Base-by-base conservation (phyloP, 169 alveolate species). In the Babesia bigemina region DNA sequence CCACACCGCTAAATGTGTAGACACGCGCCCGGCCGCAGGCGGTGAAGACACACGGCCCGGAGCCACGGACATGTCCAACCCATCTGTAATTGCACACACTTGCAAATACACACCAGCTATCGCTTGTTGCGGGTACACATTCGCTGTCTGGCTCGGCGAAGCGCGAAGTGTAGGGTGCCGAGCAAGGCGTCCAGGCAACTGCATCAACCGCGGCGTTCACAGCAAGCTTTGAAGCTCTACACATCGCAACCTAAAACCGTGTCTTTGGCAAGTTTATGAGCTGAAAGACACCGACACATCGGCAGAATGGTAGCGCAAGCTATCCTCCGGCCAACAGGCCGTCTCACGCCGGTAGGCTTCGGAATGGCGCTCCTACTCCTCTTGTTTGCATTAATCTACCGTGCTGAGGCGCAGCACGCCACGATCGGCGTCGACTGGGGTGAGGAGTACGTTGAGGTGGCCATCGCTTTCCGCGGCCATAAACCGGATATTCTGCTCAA, bases 401-500 rank as follows among this genome's bases (percentile, higher is more conserved):
- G 19, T 21, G 59, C 45, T 22, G 17, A 55, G 16, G 56, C 81
- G 24, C 57, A 49, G 3, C 33, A 75, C 59, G 88, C 67, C 22
- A 70, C 91, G 19, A 44, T 90, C 59, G 94, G 94, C 12, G 75
- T 90, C 14, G 94, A 90, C 73, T 90, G 88, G 75, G 94, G 94
- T 24, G 91, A 79, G 36, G 94, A 90, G 44, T 90, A 42, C 74
- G 91, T 90, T 24, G 86, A 90, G 36, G 94, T 86, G 21, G 79
- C 94, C 42, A 90, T 86, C 45, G 92, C 84, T 45, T 86, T 87
- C 57, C 88, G 91, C 2, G 94, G 94, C 7, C 86, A 86, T 42
- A 82, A 86, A 28, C 89, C 89, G 62, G 91, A 90, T 55, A 90
- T 90, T 13, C 67, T 90, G 49, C 66, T 90, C 62, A 90, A 81